Evolutionary conservation across 768 basidiomycete genomes (phyloP).

Genomic region (Naganishia onofrii): DNA sequence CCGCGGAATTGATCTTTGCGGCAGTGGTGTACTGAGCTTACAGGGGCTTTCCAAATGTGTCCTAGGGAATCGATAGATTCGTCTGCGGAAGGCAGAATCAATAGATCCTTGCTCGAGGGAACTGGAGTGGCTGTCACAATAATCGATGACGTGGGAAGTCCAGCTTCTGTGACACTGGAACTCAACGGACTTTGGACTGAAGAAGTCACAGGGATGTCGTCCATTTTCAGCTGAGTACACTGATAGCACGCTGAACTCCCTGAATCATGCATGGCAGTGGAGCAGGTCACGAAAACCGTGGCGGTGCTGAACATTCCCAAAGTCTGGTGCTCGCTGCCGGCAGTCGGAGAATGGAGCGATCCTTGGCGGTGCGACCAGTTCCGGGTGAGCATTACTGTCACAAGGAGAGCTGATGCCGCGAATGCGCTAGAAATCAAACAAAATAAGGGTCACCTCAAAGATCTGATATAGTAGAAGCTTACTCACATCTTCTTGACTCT

Average conservation of each 20-base stretch:
- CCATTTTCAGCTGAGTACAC: neutral
- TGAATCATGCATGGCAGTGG: neutral
- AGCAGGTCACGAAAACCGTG: neutral
- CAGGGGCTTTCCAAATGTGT: too few relatives aligned
- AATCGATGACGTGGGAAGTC: neutral
- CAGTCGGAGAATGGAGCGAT: neutral
- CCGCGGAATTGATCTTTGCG: neutral
- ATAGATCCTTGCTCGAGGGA: neutral
- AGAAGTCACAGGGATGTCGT: neutral
- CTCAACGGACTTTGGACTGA: neutral
- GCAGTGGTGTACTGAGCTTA: too few relatives aligned
- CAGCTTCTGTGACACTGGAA: neutral
- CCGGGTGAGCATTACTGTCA: neutral
- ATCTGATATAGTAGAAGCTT: neutral
- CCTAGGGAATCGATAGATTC: too few relatives aligned
- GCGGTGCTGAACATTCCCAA: neutral
- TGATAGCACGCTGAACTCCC: neutral
- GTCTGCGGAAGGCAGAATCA: neutral
- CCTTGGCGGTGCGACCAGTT: neutral
- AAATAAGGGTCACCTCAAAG: neutral
- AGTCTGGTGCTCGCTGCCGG: neutral
- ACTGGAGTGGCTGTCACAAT: neutral
- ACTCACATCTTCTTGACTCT: constrained; percentile 8
- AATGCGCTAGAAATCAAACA: neutral
- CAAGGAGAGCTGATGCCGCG: neutral